Evolutionary conservation across 2,329 filamentous ascomycete species (phyloP).

Genomic region (Calonectria honghensis): DNA sequence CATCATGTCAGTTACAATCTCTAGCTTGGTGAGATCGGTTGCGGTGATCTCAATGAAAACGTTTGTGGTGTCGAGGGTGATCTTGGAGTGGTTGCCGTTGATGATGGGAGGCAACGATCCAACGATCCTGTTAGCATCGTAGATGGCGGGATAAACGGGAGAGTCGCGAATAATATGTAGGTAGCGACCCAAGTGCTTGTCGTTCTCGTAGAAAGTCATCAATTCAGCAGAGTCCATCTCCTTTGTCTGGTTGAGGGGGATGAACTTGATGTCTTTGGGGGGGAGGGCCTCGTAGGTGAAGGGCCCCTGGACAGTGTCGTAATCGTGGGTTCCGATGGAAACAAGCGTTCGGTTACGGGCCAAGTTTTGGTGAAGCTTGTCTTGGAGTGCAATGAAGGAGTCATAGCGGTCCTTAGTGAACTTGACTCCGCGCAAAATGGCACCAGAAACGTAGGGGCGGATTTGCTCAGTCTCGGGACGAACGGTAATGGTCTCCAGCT

Average conservation of each 20-base stretch:
- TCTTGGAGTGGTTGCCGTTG: slow-evolving; percentile 98
- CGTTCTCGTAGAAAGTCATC: slow-evolving; percentile 96
- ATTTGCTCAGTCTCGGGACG: slow-evolving; percentile 84
- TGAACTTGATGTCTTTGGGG: slow-evolving; percentile 94
- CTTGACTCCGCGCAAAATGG: slow-evolving; percentile 91
- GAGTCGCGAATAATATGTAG: slow-evolving; percentile 96
- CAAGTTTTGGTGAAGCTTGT: slow-evolving; percentile 98
- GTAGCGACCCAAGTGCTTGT: slow-evolving; percentile 92
- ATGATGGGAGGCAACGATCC: slow-evolving; percentile 98
- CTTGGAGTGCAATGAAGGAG: slow-evolving; percentile 97
- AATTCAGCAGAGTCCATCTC: slow-evolving; percentile 91
- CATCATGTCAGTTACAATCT: slow-evolving; percentile 96
- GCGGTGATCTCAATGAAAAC: slow-evolving; percentile 98
- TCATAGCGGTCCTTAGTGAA: slow-evolving; percentile 95
- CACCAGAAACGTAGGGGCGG: slow-evolving; percentile 90
- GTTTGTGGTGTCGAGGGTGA: slow-evolving; percentile 91
- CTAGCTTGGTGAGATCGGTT: slow-evolving; percentile 95
- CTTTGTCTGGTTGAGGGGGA: slow-evolving; percentile 92
- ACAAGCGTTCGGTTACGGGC: slow-evolving; percentile 94
- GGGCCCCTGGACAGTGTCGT: slow-evolving; percentile 93
- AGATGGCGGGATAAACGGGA: slow-evolving; percentile 96
- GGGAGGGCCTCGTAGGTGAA: slow-evolving; percentile 97
- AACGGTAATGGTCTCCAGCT: slow-evolving; percentile 88
- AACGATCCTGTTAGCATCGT: slow-evolving; percentile 89
- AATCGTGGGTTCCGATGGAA: slow-evolving; percentile 97